Evolutionary conservation across 768 basidiomycete species (phyloP).

Genomic region (Hypholoma fasciculare): DNA sequence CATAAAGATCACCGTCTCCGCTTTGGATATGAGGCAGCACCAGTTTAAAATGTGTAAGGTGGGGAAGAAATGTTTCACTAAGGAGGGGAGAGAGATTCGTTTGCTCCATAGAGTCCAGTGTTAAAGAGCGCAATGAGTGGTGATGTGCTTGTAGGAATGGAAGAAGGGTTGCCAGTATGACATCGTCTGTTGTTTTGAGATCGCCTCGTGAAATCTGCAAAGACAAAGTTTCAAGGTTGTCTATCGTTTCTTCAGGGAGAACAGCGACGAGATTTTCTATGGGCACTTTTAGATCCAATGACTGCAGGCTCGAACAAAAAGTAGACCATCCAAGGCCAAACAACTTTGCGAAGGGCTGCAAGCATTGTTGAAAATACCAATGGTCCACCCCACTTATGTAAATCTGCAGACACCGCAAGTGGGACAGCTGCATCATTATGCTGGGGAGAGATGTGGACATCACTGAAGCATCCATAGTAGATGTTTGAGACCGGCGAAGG

Average conservation of each 20-base stretch:
- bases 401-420: constrained; percentile 4
- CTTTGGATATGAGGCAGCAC: not conserved
- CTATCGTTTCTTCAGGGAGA: not conserved
- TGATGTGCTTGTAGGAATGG: constrained; percentile 3
- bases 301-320: not conserved
- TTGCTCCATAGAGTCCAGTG: not conserved
- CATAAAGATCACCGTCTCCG: not conserved
- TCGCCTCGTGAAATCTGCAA: not conserved
- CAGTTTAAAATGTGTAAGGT: not conserved
- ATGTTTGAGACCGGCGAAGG: not conserved
- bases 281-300: not conserved
- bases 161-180: not conserved
- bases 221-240: not conserved
- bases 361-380: constrained; percentile 14
- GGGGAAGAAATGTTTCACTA: not conserved
- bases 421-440: constrained; percentile 13
- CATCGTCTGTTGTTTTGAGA: not conserved
- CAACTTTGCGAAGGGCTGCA: constrained; percentile 10
- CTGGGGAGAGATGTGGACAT: not conserved
- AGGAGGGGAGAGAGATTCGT: not conserved
- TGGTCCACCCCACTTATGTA: constrained; percentile 7
- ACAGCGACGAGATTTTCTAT: not conserved
- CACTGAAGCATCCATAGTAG: not conserved
- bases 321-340: not conserved
- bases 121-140: not conserved